Evolutionary conservation across 768 basidiomycete species (phyloP).

Genomic region (Neoboletus brunneissimus): DNA sequence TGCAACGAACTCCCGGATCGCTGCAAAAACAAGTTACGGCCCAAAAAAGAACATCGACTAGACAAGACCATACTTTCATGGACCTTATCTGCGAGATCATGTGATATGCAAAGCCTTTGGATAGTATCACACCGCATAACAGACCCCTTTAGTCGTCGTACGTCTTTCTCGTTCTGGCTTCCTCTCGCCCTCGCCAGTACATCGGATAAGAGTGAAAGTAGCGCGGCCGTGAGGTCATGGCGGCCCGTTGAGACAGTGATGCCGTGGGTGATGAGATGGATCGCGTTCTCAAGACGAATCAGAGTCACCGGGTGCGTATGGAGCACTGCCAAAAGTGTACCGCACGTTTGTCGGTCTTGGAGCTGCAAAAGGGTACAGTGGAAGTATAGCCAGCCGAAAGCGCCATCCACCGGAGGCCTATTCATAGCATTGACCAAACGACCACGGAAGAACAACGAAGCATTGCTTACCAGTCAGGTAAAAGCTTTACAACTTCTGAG

Average conservation of each 20-base stretch:
- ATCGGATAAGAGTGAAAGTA: conserved; percentile 40
- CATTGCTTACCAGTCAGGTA: conserved; percentile 29
- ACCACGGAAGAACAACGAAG: not conserved
- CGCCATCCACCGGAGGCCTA: conserved; percentile 13
- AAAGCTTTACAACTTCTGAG: conserved; percentile 16
- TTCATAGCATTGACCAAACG: not conserved
- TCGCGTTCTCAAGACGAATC: conserved; percentile 34
- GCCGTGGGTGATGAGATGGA: conserved; percentile 40
- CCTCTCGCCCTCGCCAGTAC: conserved; percentile 33
- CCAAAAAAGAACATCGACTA: not conserved
- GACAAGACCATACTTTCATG: conserved; percentile 34
- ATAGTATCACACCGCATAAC: conserved; percentile 37
- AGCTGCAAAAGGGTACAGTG: conserved; percentile 28
- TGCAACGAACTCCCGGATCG: conserved; percentile 40
- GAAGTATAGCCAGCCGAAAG: conserved; percentile 48
- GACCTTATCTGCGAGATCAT: conserved; percentile 22
- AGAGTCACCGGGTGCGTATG: conserved; percentile 25
- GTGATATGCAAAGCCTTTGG: conserved; percentile 34
- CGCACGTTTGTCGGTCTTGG: conserved; percentile 20
- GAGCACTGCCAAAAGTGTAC: conserved; percentile 37
- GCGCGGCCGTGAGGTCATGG: conserved; percentile 24
- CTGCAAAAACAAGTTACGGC: conserved; percentile 31
- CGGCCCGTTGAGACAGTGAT: conserved; percentile 21
- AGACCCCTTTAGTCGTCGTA: conserved; percentile 39
- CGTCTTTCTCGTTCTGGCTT: conserved; percentile 30